Evolutionary conservation across 2,329 filamentous ascomycete species (phyloP).

Genomic region (Aspergillus uvarum): DNA sequence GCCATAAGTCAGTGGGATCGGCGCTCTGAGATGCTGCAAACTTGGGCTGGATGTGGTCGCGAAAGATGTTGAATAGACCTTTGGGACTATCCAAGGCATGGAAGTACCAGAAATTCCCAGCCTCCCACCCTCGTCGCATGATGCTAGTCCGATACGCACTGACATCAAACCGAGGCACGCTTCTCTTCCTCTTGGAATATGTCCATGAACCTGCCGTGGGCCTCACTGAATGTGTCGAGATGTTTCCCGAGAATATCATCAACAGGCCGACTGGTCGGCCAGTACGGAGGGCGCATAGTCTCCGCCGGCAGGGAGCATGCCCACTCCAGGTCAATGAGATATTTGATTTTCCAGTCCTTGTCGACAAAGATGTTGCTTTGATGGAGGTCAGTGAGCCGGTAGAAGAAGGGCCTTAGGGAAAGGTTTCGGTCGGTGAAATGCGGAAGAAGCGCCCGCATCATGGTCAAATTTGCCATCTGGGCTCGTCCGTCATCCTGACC

Average conservation of each 20-base stretch:
- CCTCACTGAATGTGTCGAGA: neutral
- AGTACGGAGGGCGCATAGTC: neutral
- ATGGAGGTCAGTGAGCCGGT: neutral
- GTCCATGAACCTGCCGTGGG: conserved; percentile 1
- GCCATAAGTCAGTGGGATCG: too few relatives aligned
- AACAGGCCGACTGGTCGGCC: neutral
- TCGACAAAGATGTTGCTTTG: neutral
- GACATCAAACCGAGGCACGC: neutral
- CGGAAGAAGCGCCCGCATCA: neutral
- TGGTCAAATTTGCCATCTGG: neutral
- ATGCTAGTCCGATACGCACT: conserved; percentile 12
- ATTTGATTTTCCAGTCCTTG: neutral
- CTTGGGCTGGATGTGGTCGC: conserved; percentile 24
- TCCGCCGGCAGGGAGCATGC: neutral
- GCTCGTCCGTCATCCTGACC: neutral
- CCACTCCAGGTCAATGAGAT: neutral
- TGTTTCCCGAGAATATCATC: neutral
- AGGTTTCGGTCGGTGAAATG: neutral
- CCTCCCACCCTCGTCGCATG: conserved; percentile 26
- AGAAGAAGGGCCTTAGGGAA: neutral
- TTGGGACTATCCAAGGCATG: conserved; percentile 27
- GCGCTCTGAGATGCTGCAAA: neutral
- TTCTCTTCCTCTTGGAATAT: conserved; percentile 19
- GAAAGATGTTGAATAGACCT: conserved; percentile 26
- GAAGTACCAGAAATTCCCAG: conserved; percentile 30